These are phyloP conservation scores for Colletotrichum sp. DNA, from an alignment of 2,329 filamentous ascomycete genomes.

Conservation along the genomic window DNA sequence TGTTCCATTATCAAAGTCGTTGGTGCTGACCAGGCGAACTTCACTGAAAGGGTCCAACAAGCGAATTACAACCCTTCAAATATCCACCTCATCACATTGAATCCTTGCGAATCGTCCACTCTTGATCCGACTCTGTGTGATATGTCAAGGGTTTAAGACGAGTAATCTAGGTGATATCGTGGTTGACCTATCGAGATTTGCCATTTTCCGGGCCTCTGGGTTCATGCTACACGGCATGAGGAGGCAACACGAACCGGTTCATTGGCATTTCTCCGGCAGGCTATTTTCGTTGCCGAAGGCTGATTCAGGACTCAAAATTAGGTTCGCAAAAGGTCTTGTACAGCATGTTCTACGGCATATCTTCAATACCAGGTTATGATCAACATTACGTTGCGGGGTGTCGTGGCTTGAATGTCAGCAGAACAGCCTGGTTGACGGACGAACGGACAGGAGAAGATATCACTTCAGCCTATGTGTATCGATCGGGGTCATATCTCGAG, in stretches of 20 bases:
- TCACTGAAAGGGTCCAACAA: not conserved
- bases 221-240: not conserved
- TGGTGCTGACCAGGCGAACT: not conserved
- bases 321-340: not conserved
- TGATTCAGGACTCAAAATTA: not conserved
- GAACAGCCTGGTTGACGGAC: not conserved
- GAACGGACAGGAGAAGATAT: not conserved
- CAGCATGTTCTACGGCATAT: not conserved
- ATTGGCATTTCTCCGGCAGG: not conserved
- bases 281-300: not conserved
- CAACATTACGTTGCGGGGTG: fast-evolving
- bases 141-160: not conserved
- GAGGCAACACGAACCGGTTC: not conserved
- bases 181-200: not conserved
- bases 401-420: not conserved
- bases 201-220: not conserved
- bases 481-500: not conserved
- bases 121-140: not conserved
- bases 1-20: not conserved
- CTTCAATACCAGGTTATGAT: not conserved
- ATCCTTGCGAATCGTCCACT: not conserved
- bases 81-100: not conserved
- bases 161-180: not conserved
- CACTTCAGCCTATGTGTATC: not conserved
- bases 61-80: not conserved